phyloP scores from a whole-genome alignment of 1,284 basidiomycete genomes.

The Phellopilus nigrolimitatus region DNA sequence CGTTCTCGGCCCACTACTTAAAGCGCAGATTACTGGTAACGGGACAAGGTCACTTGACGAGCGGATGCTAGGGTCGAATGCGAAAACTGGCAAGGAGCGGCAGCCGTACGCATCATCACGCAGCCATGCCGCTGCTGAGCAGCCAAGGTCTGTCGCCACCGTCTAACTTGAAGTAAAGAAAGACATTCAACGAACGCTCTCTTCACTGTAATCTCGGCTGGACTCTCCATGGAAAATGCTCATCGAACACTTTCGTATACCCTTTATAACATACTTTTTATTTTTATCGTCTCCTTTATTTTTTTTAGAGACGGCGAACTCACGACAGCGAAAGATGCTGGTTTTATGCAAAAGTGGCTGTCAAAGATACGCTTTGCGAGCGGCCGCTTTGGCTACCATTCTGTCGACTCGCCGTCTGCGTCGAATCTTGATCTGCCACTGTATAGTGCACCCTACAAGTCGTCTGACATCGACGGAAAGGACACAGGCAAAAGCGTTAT shows the following conservation, averaged over 20 bases:
- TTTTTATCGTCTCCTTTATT: neutral
- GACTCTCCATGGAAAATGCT: no score
- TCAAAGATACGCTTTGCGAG: neutral
- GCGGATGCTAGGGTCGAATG: neutral
- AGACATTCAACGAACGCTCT: neutral
- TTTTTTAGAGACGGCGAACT: neutral
- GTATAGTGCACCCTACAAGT: neutral
- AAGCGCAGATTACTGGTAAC: no score
- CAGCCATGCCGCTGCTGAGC: neutral
- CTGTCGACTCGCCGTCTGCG: neutral
- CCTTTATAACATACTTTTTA: neutral
- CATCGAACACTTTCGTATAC: no score
- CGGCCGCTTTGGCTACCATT: neutral
- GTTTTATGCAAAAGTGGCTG: no score
- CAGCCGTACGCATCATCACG: no score
- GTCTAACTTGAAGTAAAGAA: neutral
- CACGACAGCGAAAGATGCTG: no score
- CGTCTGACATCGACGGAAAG: neutral
- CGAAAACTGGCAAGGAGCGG: neutral
- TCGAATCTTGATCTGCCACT: neutral
- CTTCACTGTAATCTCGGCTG: no score
- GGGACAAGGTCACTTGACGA: neutral
- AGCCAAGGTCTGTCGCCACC: neutral
- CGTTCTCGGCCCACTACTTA: no score
- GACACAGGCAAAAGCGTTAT: no score